phyloP scores from a whole-genome alignment of 208 protist species.

The Wallacemonas sp. region DNA sequence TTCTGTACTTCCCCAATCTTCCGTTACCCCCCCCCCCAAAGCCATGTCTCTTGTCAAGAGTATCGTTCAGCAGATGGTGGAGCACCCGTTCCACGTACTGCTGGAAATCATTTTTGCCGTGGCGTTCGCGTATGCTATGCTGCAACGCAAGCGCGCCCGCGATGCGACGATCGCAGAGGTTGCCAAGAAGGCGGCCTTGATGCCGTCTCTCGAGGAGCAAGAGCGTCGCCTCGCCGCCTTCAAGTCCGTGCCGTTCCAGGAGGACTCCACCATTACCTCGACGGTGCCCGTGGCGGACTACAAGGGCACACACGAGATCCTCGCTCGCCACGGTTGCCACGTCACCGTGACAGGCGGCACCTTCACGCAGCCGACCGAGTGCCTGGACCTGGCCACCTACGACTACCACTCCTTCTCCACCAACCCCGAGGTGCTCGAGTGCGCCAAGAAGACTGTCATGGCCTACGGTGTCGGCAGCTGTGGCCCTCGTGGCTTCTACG shows the following conservation, averaged over 20 bases:
- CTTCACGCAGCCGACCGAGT: conserved; percentile 39
- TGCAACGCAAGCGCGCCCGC: conserved; percentile 25
- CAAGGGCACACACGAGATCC: conserved; percentile 45
- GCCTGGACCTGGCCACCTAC: conserved; percentile 90
- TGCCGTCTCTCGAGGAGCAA: conserved; percentile 80
- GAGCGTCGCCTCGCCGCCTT: conserved; percentile 73
- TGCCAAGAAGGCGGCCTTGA: conserved; percentile 21
- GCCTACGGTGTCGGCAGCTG: conserved; percentile 97
- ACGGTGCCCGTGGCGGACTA: conserved; percentile 50
- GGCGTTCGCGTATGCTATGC: conserved; percentile 42
- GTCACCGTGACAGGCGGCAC: conserved; percentile 45
- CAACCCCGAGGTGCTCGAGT: conserved; percentile 71
- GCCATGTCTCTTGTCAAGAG: conserved; percentile 4
- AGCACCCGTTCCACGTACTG: conserved; percentile 67
- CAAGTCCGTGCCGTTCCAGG: conserved; percentile 58
- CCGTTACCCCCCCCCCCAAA: neutral
- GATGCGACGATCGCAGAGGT: conserved; percentile 5
- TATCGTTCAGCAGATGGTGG: conserved; percentile 33
- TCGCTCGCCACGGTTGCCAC: conserved; percentile 53
- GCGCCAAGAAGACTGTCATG: conserved; percentile 82
- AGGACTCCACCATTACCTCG: conserved; percentile 31
- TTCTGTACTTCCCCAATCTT: conserved; percentile 2
- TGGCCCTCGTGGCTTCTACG: conserved; percentile 97
- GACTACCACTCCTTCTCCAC: conserved; percentile 95
- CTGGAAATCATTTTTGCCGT: conserved; percentile 69